Percentiles rank a stretch among this genome's conserved stretches.
phyloP scores from a whole-genome alignment of 1,139 yeast genomes.

The Trichomonascaceae sp. region DNA sequence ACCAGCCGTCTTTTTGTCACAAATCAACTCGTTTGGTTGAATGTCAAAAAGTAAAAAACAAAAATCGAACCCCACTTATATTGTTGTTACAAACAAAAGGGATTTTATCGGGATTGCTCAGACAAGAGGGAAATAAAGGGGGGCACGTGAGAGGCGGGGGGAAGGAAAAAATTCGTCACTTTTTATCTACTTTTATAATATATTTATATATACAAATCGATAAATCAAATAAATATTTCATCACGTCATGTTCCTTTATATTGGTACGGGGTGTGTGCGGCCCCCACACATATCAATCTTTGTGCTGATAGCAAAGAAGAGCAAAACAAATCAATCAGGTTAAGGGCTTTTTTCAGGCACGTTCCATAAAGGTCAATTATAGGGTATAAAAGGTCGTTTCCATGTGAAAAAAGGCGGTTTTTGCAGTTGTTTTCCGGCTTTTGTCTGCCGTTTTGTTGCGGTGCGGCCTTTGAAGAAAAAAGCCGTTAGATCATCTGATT shows the following conservation, averaged over 20 bases:
- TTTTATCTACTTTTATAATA: too few species aligned
- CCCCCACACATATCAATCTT: not conserved
- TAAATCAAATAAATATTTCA: not conserved
- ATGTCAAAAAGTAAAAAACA: too few species aligned
- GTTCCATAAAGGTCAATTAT: too few species aligned
- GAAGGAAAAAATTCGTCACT: too few species aligned
- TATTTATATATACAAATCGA: not conserved
- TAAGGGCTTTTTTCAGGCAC: too few species aligned
- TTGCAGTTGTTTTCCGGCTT: too few species aligned
- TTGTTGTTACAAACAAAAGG: not conserved
- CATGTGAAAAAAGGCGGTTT: too few species aligned
- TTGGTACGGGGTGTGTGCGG: not conserved
- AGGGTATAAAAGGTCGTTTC: not conserved
- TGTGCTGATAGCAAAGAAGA: not conserved
- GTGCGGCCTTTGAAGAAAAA: not conserved
- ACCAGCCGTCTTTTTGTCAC: too few species aligned
- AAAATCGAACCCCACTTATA: not conserved
- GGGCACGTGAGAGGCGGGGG: not conserved
- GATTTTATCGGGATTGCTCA: not conserved
- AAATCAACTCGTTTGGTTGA: too few species aligned
- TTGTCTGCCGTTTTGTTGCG: not conserved
- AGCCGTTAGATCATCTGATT: not conserved
- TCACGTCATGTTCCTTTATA: not conserved
- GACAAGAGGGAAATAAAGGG: not conserved
- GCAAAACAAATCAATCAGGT: not conserved